A percentile compares a stretch with the other conserved stretches of the same genome.
Evolutionary conservation across 441 rosid genomes (phyloP).

Genomic region (Populus hybrid): DNA sequence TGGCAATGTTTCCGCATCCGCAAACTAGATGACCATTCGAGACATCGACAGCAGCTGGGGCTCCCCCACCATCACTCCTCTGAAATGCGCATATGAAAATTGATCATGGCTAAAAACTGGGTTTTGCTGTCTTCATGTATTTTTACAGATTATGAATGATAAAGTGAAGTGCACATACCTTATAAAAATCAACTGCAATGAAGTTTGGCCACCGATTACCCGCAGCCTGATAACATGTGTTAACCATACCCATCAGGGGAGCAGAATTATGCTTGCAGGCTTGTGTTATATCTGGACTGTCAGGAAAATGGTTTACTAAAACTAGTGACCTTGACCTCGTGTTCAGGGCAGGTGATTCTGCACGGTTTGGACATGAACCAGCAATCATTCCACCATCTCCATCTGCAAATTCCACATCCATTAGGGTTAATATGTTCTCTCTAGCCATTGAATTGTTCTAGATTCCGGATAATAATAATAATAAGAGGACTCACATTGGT

Average conservation of each 20-base stretch:
- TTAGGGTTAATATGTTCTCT: neutral
- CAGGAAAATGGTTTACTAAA: constrained; percentile 62
- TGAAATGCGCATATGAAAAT: constrained; percentile 9
- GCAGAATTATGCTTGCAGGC: constrained; percentile 78
- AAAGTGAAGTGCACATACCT: constrained; percentile 35
- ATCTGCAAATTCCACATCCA: constrained; percentile 36
- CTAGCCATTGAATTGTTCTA: neutral
- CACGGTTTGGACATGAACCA: constrained; percentile 70
- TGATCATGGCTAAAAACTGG: neutral
- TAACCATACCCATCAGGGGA: constrained; percentile 55
- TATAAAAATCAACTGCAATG: constrained; percentile 87
- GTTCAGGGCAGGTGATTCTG: constrained; percentile 69
- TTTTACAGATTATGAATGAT: neutral
- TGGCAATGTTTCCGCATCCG: constrained; percentile 62
- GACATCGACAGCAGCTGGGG: constrained; percentile 51
- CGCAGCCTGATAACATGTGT: constrained; percentile 64
- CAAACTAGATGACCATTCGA: constrained; percentile 80
- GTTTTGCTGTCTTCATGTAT: neutral
- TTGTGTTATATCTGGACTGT: constrained; percentile 49
- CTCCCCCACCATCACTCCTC: constrained; percentile 24
- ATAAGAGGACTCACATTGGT: constrained; percentile 50
- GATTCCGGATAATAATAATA: neutral
- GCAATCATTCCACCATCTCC: constrained; percentile 68
- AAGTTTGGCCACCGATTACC: constrained; percentile 93
- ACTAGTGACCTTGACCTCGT: constrained; percentile 58